These are phyloP conservation scores for Metarhizium rileyi DNA, from an alignment of 2,329 filamentous ascomycete genomes.

Conservation along the genomic window DNA sequence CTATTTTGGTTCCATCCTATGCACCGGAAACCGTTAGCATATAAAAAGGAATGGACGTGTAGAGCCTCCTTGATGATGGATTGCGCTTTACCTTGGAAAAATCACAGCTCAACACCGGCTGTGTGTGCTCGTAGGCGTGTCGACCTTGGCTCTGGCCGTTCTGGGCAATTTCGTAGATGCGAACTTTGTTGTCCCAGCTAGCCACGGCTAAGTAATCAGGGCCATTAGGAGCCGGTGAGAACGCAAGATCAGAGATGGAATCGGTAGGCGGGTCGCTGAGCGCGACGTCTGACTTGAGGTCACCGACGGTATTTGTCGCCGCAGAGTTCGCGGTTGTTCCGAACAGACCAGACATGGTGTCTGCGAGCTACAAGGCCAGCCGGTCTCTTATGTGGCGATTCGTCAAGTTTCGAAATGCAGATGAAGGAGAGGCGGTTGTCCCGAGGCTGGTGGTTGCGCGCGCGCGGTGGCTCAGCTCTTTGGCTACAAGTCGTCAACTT, in stretches of 20 bases:
- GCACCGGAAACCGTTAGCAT: background rate
- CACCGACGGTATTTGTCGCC: constrained; percentile 67
- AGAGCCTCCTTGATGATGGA: background rate
- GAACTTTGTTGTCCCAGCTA: constrained; percentile 97
- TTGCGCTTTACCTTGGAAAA: constrained; percentile 67
- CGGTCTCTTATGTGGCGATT: constrained; percentile 1
- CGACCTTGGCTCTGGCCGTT: constrained; percentile 76
- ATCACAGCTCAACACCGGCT: constrained; percentile 72
- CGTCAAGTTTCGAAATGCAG: background rate
- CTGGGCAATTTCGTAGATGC: constrained; percentile 83
- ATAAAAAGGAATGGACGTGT: background rate
- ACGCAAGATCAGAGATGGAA: constrained; percentile 78
- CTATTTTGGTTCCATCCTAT: constrained; percentile 83
- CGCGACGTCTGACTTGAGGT: constrained; percentile 81
- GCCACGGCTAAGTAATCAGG: constrained; percentile 76
- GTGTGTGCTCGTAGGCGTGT: constrained; percentile 77
- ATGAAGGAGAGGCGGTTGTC: background rate
- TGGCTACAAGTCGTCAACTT: background rate
- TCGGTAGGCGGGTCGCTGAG: constrained; percentile 74
- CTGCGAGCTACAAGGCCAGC: background rate
- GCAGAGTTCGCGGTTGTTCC: constrained; percentile 42
- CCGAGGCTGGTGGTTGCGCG: background rate
- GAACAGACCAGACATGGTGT: constrained; percentile 56
- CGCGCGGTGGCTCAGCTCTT: background rate
- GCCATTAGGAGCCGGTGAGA: constrained; percentile 52